A percentile compares a stretch with the other conserved stretches of the same genome.
phyloP scores from a whole-genome alignment of 2,329 filamentous ascomycete genomes.

The Stemphylium lycopersici region DNA sequence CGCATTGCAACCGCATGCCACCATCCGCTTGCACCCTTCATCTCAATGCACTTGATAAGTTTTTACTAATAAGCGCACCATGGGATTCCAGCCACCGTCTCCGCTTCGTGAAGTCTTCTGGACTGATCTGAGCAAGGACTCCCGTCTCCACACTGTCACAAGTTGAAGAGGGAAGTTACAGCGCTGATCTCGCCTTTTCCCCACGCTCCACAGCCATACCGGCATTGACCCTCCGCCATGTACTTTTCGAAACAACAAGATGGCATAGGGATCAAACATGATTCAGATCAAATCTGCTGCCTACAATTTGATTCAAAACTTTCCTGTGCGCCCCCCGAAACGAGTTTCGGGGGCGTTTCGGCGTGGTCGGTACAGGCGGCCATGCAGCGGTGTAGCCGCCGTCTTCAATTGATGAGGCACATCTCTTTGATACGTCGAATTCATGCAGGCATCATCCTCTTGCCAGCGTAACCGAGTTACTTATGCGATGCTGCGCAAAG shows the following conservation, averaged over 20 bases:
- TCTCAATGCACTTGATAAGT: background rate
- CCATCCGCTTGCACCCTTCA: background rate
- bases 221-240: background rate
- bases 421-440: background rate
- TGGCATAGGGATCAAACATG: constrained; percentile 10
- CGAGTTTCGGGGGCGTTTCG: constrained; percentile 3
- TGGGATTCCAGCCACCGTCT: constrained; percentile 2
- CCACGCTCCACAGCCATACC: constrained; percentile 15
- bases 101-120: constrained; percentile 7
- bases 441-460: background rate
- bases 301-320: background rate
- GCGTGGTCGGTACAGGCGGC: background rate
- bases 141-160: constrained; percentile 24
- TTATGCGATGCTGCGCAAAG: constrained; percentile 5
- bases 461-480: constrained; percentile 1
- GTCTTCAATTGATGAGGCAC: background rate
- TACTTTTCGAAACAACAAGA: constrained; percentile 19
- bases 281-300: background rate
- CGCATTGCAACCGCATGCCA: constrained; percentile 2
- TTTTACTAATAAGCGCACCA: background rate
- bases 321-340: background rate
- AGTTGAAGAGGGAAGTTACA: constrained; percentile 15
- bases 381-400: background rate
- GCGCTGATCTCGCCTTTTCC: constrained; percentile 24
- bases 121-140: constrained; percentile 18